Evolutionary conservation across 2,329 filamentous ascomycete species (phyloP).

Genomic region (Colletotrichum sp.): DNA sequence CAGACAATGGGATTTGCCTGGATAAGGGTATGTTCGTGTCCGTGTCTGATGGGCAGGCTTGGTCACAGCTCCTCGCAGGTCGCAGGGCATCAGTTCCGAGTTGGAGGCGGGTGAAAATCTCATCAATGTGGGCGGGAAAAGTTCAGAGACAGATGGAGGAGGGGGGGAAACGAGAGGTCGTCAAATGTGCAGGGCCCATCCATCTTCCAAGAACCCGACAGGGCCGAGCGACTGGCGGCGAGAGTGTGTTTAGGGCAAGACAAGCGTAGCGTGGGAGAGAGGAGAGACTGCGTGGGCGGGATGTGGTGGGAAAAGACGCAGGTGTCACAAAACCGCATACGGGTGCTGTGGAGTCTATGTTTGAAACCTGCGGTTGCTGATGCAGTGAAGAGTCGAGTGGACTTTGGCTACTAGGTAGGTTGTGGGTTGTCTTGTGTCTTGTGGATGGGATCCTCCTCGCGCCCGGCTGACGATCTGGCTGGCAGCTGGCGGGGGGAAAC

Average conservation of each 20-base stretch:
- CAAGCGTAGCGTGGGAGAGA: slow-evolving; percentile 28
- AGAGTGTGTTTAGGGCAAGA: slow-evolving; percentile 19
- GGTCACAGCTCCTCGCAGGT: slow-evolving; percentile 15
- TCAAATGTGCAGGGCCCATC: slow-evolving; percentile 18
- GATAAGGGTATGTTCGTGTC: slow-evolving; percentile 12
- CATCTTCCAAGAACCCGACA: slow-evolving; percentile 8
- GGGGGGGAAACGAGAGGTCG: background rate
- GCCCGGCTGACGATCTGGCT: background rate
- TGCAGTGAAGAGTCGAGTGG: slow-evolving; percentile 15
- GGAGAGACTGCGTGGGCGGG: slow-evolving; percentile 26
- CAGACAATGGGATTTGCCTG: background rate
- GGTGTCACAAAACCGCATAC: slow-evolving; percentile 36
- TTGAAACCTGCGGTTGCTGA: slow-evolving; percentile 21
- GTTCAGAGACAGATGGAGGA: background rate
- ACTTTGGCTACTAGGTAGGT: background rate
- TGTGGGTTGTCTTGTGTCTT: background rate
- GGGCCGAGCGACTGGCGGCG: background rate
- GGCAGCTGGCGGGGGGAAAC: background rate
- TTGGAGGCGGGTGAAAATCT: slow-evolving; percentile 7
- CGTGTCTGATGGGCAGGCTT: slow-evolving; percentile 7
- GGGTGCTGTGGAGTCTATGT: slow-evolving; percentile 14
- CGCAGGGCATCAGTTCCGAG: background rate
- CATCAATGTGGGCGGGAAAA: background rate
- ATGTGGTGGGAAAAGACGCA: slow-evolving; percentile 31
- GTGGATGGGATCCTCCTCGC: slow-evolving; percentile 8